Evolutionary conservation across 2,329 filamentous ascomycete species (phyloP).

Genomic region (Plenodomus tracheiphilus): DNA sequence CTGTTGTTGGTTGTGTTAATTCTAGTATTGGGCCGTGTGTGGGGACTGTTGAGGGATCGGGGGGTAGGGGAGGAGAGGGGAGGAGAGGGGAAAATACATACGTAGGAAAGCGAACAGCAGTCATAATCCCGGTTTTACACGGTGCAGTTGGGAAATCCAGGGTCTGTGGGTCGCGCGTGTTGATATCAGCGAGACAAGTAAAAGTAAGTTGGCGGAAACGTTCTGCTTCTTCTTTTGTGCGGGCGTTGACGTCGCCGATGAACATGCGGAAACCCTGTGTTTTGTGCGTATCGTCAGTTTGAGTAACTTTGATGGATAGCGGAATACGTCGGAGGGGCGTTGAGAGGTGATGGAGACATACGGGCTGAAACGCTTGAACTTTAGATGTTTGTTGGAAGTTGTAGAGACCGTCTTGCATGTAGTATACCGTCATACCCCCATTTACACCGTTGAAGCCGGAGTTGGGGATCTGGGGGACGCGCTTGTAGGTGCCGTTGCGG

Average conservation of each 20-base stretch:
- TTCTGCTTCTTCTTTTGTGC: constrained; percentile 21
- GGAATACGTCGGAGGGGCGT: too few relatives aligned
- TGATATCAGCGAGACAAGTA: constrained; percentile 47
- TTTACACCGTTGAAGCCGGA: constrained; percentile 29
- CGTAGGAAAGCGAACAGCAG: constrained; percentile 47
- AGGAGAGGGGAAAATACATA: constrained; percentile 45
- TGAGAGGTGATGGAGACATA: constrained; percentile 5
- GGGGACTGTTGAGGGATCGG: background rate
- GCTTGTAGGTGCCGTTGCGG: constrained; percentile 30
- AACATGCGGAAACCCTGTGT: constrained; percentile 26
- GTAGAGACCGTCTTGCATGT: constrained; percentile 34
- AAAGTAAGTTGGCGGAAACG: constrained; percentile 51
- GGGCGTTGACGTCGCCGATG: constrained; percentile 22
- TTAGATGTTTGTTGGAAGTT: constrained; percentile 37
- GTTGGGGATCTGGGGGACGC: constrained; percentile 29
- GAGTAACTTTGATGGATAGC: too few relatives aligned
- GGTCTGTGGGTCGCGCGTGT: constrained; percentile 36
- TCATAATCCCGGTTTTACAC: constrained; percentile 50
- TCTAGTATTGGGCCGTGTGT: background rate
- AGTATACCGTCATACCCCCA: constrained; percentile 36
- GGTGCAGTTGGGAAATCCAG: constrained; percentile 44
- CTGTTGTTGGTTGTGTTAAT: constrained; percentile 1
- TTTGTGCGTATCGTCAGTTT: background rate
- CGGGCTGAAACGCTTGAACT: constrained; percentile 48
- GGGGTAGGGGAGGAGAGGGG: background rate